Evolutionary conservation across 768 basidiomycete species (phyloP).

Genomic region (Trametes punicea): DNA sequence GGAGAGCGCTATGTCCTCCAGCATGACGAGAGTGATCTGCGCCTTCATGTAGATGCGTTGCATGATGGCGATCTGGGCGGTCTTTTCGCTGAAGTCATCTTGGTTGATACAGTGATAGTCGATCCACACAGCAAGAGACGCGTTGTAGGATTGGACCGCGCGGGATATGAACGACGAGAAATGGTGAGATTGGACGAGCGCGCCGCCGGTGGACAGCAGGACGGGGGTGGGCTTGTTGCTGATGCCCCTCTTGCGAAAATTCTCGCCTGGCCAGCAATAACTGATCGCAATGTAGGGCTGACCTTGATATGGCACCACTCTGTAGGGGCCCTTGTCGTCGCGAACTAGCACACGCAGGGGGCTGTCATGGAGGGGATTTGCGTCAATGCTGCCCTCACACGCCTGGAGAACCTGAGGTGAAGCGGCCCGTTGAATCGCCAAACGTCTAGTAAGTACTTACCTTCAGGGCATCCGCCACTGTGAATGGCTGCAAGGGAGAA

Average conservation of each 20-base stretch:
- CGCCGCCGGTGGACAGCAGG: neutral
- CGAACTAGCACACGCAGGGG: neutral
- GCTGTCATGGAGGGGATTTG: neutral
- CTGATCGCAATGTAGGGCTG: constrained; percentile 15
- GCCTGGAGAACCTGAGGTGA: neutral
- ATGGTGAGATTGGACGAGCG: neutral
- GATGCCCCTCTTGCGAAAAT: neutral
- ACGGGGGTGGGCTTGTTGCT: constrained; percentile 1
- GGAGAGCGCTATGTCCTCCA: constrained; percentile 6
- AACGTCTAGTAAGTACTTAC: neutral
- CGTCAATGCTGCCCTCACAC: neutral
- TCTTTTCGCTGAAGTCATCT: neutral
- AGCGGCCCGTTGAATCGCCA: too few species aligned
- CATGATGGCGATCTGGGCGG: constrained; percentile 10
- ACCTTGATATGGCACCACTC: neutral
- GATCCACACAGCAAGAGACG: neutral
- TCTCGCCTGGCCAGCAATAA: constrained; percentile 6
- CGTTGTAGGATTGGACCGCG: neutral
- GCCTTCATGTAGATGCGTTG: constrained; percentile 5
- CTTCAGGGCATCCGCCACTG: neutral
- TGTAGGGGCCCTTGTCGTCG: neutral
- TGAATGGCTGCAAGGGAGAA: neutral
- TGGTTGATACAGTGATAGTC: constrained; percentile 9
- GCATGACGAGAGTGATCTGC: neutral
- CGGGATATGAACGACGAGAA: constrained; percentile 7